phyloP scores from a whole-genome alignment of 1,284 basidiomycete species.

The Moesziomyces aphidis region DNA sequence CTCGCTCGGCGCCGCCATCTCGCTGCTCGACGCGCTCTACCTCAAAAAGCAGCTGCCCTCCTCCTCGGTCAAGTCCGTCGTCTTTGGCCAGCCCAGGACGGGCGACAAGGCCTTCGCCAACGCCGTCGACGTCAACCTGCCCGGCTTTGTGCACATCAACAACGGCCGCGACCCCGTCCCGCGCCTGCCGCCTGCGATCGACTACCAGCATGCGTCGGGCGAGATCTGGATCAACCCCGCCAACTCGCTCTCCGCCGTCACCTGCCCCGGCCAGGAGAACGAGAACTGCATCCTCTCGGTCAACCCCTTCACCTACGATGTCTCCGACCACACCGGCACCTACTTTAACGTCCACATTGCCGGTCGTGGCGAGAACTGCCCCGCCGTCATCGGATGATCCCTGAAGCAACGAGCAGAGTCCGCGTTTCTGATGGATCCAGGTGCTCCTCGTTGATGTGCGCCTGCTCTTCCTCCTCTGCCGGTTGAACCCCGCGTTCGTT shows the following conservation, averaged over 20 bases:
- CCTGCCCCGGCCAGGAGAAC: constrained; percentile 64
- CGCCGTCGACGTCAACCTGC: constrained; percentile 47
- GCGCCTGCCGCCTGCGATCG: constrained; percentile 44
- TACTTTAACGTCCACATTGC: constrained; percentile 63
- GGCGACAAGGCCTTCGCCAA: constrained; percentile 54
- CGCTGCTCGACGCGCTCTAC: constrained; percentile 50
- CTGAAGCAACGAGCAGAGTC: not conserved
- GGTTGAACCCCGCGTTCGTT: not conserved
- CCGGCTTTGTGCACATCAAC: constrained; percentile 52
- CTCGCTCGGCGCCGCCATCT: constrained; percentile 60
- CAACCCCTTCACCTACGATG: constrained; percentile 25
- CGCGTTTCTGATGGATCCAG: not conserved
- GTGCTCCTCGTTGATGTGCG: not conserved
- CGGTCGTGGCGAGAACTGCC: constrained; percentile 45
- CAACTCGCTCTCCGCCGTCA: constrained; percentile 42
- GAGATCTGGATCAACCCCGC: constrained; percentile 59
- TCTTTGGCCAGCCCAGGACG: constrained; percentile 55
- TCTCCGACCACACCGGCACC: constrained; percentile 55
- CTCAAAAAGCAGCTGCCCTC: constrained; percentile 40
- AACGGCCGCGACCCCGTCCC: constrained; percentile 56
- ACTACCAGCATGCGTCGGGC: constrained; percentile 51
- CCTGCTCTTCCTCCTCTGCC: constrained; percentile 16
- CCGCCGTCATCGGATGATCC: constrained; percentile 24
- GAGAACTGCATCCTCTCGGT: constrained; percentile 52
- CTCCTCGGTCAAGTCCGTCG: constrained; percentile 34